phyloP scores from a whole-genome alignment of 371 early-diverging fungal species.

The Parasitella parasitica region DNA sequence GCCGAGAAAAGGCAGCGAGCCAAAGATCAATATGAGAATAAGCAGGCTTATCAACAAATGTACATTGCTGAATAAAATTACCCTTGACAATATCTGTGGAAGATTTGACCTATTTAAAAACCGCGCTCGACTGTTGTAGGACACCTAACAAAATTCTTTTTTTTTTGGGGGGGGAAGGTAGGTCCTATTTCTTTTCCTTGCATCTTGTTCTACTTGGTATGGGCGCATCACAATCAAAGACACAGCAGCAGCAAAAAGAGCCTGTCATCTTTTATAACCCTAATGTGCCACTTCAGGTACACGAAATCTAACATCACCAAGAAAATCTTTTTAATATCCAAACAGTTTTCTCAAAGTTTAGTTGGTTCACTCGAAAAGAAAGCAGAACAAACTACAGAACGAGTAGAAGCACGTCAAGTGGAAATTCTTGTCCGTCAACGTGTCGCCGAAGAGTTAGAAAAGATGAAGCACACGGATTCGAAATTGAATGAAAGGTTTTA shows the following conservation, averaged over 20 bases:
- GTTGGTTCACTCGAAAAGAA: conserved; percentile 22
- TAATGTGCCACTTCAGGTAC: conserved; percentile 28
- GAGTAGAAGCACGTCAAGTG: conserved; percentile 17
- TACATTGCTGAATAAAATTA: conserved; percentile 1
- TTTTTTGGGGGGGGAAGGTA: neutral
- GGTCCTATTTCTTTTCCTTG: neutral
- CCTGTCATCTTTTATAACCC: conserved; percentile 28
- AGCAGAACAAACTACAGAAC: conserved; percentile 19
- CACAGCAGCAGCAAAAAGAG: conserved; percentile 6
- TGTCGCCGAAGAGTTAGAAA: conserved; percentile 26
- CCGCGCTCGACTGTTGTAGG: too few species aligned
- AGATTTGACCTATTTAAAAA: neutral
- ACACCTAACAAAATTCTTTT: too few species aligned
- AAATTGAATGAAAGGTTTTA: conserved; percentile 13
- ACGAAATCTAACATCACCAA: neutral
- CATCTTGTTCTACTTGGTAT: conserved; percentile 2
- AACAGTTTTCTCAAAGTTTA: conserved; percentile 24
- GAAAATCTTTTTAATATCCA: neutral
- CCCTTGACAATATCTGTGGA: conserved; percentile 2
- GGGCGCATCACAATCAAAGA: conserved; percentile 25
- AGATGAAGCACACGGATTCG: conserved; percentile 12
- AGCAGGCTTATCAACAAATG: conserved; percentile 17
- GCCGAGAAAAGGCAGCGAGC: neutral
- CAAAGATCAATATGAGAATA: conserved; percentile 22
- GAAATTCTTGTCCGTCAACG: conserved; percentile 22